These are phyloP conservation scores for Physocladia obscura DNA, from an alignment of 192 early-diverging fungal species.

Conservation along the genomic window DNA sequence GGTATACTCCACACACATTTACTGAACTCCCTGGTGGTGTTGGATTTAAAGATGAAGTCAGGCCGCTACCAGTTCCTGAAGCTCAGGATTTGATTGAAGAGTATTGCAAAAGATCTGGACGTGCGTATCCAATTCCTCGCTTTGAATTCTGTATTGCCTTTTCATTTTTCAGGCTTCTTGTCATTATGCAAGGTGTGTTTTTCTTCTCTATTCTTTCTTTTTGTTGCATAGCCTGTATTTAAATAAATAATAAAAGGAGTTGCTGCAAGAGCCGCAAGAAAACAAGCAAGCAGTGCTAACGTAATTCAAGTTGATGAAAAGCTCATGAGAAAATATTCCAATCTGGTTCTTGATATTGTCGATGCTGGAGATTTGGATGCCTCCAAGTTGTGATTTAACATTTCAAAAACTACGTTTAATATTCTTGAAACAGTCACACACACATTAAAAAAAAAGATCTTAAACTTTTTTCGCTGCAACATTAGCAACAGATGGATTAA, in stretches of 20 bases:
- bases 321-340: conserved; percentile 30
- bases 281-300: conserved; percentile 78
- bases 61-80: conserved; percentile 57
- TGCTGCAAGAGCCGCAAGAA: conserved; percentile 78
- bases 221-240: conserved; percentile 35
- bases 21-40: neutral
- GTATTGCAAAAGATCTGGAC: conserved; percentile 66
- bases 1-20: conserved; percentile 40
- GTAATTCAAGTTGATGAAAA: conserved; percentile 26
- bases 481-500: neutral
- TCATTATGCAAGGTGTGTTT: conserved; percentile 9
- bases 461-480: neutral
- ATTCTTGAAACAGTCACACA: neutral
- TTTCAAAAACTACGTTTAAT: neutral
- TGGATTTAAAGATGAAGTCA: conserved; percentile 25
- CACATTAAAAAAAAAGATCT: neutral
- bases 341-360: conserved; percentile 62
- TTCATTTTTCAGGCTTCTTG: conserved; percentile 76
- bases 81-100: conserved; percentile 66
- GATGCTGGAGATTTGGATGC: conserved; percentile 44
- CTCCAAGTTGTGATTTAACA: conserved; percentile 17
- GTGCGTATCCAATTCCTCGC: conserved; percentile 71
- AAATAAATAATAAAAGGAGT: conserved; percentile 86
- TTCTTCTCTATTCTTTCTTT: neutral
- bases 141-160: conserved; percentile 86